phyloP scores from a whole-genome alignment of 306 rosid genomes.

The Phaseolus lunatus region DNA sequence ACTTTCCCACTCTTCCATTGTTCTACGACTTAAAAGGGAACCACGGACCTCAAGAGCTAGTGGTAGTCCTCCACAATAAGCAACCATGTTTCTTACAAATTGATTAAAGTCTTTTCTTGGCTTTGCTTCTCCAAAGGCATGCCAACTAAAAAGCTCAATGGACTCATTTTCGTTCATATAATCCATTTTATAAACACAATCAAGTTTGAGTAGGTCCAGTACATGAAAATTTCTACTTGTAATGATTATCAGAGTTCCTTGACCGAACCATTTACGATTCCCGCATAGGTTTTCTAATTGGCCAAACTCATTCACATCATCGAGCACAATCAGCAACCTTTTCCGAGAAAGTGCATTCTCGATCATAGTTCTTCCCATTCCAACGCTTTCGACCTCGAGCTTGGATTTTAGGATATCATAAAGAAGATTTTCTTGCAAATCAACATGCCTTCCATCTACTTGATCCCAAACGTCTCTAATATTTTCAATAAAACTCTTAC shows the following conservation, averaged over 20 bases:
- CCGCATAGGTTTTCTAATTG: not conserved
- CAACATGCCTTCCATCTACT: not conserved
- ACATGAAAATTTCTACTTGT: not conserved
- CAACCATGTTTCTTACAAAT: not conserved
- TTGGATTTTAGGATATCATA: not conserved
- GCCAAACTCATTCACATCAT: not conserved
- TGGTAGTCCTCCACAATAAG: not conserved
- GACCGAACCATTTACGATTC: not conserved
- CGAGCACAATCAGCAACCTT: not conserved
- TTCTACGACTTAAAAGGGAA: not conserved
- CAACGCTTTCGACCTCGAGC: not conserved
- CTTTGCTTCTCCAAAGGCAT: not conserved
- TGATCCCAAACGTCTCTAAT: not conserved
- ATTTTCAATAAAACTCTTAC: not conserved
- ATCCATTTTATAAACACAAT: not conserved
- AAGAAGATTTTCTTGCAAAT: conserved; percentile 1
- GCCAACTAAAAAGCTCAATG: not conserved
- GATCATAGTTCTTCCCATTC: not conserved
- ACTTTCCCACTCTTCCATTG: not conserved
- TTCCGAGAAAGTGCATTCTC: not conserved
- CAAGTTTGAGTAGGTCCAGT: not conserved
- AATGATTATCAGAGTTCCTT: not conserved
- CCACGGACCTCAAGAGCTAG: not conserved
- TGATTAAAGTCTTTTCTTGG: not conserved
- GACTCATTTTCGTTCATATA: not conserved